Base-by-base conservation (phyloP, 306 rosid genomes). In the Quercus ilex region DNA sequence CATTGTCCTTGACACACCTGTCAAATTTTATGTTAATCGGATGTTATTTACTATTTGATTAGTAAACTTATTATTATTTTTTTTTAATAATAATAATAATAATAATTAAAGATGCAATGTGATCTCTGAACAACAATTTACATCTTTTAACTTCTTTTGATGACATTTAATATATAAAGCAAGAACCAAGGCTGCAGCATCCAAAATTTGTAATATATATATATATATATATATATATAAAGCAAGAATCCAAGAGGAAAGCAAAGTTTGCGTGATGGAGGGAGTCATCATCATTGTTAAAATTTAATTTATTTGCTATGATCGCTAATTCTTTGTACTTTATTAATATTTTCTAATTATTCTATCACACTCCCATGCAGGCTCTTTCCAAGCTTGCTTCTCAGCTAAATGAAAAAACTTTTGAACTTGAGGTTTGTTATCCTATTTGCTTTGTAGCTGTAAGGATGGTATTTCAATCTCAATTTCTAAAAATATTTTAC, bases 341-440 rank as follows among this genome's bases (percentile, higher is more conserved):
- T 55, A 56, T 59, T 51, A 18, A 74, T 75, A 53, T 53, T 74
- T 76, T 76, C 79, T 83, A 59, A 85, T 77, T 8, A 30, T 18
- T 78, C 67, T 68, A 62, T 53, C 82, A 62, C 75, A 64, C 76
- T 79, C 57, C 75, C 6, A 55, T 84, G 72, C 75, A 93, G 98
- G 90, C 92, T 78, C 75, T 93, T 69, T 85, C 91, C 82, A 90
- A 91, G 90, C 87, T 91, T 78, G 73, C 94, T 30, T 77, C 86
- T 70, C 97, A 87, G 81, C 89, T 91, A 71, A 93, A 88, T 80
- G 92, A 91, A 80, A 91, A 87, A 73, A 87, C 86, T 56, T 93
- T 91, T 33, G 98, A 93, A 85, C 92, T 93, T 31, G 98, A 93
- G 98, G 98, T 93, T 72, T 55, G 94, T 85, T 77, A 71, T 83